Evolutionary conservation across 805 yeast species (phyloP).

Genomic region (Cyberlindnera americana): DNA sequence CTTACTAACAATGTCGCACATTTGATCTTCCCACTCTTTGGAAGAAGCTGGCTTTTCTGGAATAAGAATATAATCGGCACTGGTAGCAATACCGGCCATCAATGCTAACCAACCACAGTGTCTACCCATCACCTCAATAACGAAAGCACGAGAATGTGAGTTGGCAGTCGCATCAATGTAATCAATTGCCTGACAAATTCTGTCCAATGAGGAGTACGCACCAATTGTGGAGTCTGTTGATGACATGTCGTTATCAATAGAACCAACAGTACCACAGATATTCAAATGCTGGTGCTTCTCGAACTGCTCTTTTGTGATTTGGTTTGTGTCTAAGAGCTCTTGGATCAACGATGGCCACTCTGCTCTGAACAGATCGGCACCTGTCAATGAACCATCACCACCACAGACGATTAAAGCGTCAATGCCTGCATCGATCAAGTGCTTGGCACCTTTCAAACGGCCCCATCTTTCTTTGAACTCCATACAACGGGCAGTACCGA

Average conservation of each 20-base stretch:
- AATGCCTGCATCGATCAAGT: constrained; percentile 82
- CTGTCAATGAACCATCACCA: constrained; percentile 98
- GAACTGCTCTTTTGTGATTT: constrained; percentile 55
- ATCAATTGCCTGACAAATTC: constrained; percentile 92
- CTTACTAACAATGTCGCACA: constrained; percentile 58
- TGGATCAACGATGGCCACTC: constrained; percentile 91
- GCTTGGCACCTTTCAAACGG: constrained; percentile 75
- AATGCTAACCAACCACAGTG: constrained; percentile 99
- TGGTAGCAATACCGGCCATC: constrained; percentile 96
- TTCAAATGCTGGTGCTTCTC: constrained; percentile 67
- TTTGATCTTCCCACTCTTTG: constrained; percentile 73
- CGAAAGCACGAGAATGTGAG: constrained; percentile 96
- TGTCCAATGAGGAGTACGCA: constrained; percentile 86
- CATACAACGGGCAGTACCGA: constrained; percentile 93
- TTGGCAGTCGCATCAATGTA: constrained; percentile 97
- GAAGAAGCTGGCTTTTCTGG: constrained; percentile 89
- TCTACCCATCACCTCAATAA: constrained; percentile 98
- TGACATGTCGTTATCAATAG: constrained; percentile 98
- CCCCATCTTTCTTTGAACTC: constrained; percentile 86
- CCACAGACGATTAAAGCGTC: constrained; percentile 98
- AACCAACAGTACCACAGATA: constrained; percentile 93
- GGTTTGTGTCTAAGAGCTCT: constrained; percentile 59
- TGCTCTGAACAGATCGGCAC: constrained; percentile 89
- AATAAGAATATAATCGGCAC: constrained; percentile 90
- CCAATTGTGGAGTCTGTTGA: constrained; percentile 96